Evolutionary conservation across 345 rosid genomes (phyloP), one percentile per base, ranked within the genome.

Genomic region (Xanthoceras sorbifolium): DNA sequence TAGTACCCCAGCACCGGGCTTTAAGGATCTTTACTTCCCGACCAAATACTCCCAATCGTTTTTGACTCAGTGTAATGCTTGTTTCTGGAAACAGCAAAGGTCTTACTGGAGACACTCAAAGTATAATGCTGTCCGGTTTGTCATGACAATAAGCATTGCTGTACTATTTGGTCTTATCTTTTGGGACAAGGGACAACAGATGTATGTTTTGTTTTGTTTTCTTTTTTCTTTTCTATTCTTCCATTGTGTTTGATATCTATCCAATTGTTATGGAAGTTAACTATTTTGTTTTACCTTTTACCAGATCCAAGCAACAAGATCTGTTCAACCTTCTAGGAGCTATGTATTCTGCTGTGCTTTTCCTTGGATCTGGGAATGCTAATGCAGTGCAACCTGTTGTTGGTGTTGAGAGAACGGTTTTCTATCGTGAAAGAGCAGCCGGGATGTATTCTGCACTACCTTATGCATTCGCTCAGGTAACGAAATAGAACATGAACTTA

Each of bases 371-470:
- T 34, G 81, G 85, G 82, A 91, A 92, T 38, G 82, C 89, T 61
- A 66, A 83, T 26, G 71, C 92, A 11, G 97, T 92, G 40, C 97
- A 87, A 80, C 78, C 97, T 10, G 85, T 90, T 3, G 87, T 92
- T 48, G 78, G 94, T 9, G 78, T 88, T 31, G 97, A 94, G 71
- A 86, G 97, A 84, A 90, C 90, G 2, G 94, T 92, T 3, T 92
- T 91, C 76, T 94, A 92, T 80, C 92, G 97, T n/a, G 98, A 94
- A 81, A 86, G 85, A 80, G 97, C 94, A 0, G 94, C 97, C 0
- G 92, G 97, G 77, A 94, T 94, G 98, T 94, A 94, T 73, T 92
- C 97, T 1, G 89, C 90, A 10, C 67, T 92, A 60, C 94, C 97
- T 20, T 94, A 94, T 70, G 98, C 97, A 70, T 87, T 90, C 73